Conservation (phyloP, 2,329 filamentous ascomycete species). For the Exophiala aquamarina region DNA sequence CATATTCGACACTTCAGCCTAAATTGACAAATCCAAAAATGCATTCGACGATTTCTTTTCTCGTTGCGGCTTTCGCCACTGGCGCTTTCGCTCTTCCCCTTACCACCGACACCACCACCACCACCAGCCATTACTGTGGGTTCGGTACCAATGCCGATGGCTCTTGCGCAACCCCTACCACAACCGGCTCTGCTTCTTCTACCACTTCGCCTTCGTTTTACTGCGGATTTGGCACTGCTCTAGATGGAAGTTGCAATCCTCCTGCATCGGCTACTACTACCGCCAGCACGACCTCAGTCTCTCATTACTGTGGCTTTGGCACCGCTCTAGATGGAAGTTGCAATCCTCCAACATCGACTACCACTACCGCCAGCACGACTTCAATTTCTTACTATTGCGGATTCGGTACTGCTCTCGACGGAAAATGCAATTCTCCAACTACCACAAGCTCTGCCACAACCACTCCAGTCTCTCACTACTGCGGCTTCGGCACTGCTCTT, state of each 20-base stretch:
- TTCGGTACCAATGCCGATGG: constrained; percentile 7
- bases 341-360: neutral
- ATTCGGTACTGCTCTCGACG: neutral
- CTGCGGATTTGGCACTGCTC: constrained; percentile 17
- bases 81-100: too few relatives aligned
- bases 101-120: too few relatives aligned
- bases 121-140: constrained; percentile 17
- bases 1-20: too few relatives aligned
- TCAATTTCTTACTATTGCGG: too few relatives aligned
- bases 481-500: constrained; percentile 15
- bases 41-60: too few relatives aligned
- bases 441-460: constrained; percentile 4
- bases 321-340: neutral
- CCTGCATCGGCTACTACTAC: constrained; percentile 14
- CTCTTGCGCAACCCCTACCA: too few relatives aligned
- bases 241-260: constrained; percentile 19
- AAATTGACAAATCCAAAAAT: too few relatives aligned
- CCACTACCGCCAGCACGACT: too few relatives aligned
- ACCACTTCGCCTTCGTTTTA: constrained; percentile 6
- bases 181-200: neutral
- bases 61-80: too few relatives aligned
- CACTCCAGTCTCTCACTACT: constrained; percentile 7
- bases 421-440: neutral
- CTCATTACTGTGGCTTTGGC: constrained; percentile 3
- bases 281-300: constrained; percentile 2